Evolutionary conservation across 1,139 yeast genomes (phyloP).

Genomic region (Yamadazyma triangularis): DNA sequence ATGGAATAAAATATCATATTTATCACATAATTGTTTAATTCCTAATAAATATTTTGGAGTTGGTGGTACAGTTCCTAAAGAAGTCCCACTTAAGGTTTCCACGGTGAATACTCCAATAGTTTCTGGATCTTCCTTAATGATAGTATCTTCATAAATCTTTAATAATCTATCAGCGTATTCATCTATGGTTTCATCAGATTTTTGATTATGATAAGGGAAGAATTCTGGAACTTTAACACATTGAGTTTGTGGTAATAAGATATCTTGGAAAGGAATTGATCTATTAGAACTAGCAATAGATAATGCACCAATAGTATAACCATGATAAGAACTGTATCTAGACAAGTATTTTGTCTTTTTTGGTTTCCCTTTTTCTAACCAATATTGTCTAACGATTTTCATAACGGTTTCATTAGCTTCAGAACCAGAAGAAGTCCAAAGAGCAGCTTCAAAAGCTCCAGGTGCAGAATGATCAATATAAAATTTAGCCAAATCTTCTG

Average conservation of each 20-base stretch:
- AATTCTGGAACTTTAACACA: slow-evolving; percentile 44
- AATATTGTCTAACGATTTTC: slow-evolving; percentile 54
- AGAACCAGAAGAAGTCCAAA: slow-evolving; percentile 59
- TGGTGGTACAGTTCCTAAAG: slow-evolving; percentile 55
- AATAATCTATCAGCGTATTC: slow-evolving; percentile 45
- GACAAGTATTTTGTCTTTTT: slow-evolving; percentile 49
- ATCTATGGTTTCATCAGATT: slow-evolving; percentile 44
- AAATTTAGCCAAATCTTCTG: slow-evolving; percentile 50
- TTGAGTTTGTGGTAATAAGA: slow-evolving; percentile 34
- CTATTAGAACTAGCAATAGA: slow-evolving; percentile 45
- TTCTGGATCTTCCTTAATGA: slow-evolving; percentile 46
- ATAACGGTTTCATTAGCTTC: slow-evolving; percentile 59
- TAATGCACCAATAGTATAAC: slow-evolving; percentile 53
- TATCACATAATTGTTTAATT: slow-evolving; percentile 47
- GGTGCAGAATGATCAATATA: slow-evolving; percentile 50
- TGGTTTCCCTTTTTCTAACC: slow-evolving; percentile 45
- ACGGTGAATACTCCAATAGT: slow-evolving; percentile 50
- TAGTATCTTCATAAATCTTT: slow-evolving; percentile 44
- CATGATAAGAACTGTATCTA: slow-evolving; percentile 54
- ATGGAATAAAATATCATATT: slow-evolving; percentile 54
- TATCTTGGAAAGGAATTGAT: slow-evolving; percentile 36
- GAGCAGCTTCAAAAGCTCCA: slow-evolving; percentile 50
- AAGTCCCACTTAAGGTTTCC: slow-evolving; percentile 57
- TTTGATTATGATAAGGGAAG: slow-evolving; percentile 48
- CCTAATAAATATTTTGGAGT: slow-evolving; percentile 56